phyloP scores from a whole-genome alignment of 768 basidiomycete species.

The Tylopilus subfusipes region DNA sequence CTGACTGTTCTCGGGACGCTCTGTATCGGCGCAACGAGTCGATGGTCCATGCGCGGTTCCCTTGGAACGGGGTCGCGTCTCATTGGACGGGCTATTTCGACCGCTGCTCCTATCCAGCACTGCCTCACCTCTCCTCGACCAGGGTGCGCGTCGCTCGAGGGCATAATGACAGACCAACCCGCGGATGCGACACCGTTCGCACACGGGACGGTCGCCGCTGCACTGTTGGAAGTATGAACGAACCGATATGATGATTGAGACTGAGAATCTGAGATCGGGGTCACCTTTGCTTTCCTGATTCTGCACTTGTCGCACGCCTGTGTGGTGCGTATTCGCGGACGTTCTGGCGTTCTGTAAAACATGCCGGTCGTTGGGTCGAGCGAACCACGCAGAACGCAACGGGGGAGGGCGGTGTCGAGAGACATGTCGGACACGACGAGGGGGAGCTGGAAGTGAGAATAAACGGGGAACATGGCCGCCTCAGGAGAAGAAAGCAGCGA shows the following conservation, averaged over 20 bases:
- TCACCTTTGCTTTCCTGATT: conserved; percentile 68
- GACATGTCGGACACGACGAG: conserved; percentile 1
- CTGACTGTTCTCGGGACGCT: neutral
- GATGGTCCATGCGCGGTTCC: neutral
- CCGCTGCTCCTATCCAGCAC: conserved; percentile 2
- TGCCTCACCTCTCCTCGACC: neutral
- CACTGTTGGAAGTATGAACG: conserved; percentile 50
- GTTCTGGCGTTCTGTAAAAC: conserved; percentile 61
- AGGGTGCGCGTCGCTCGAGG: conserved; percentile 45
- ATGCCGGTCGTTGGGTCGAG: conserved; percentile 64
- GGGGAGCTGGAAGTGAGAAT: neutral
- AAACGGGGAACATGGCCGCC: neutral
- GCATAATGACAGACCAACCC: conserved; percentile 65
- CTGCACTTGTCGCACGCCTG: conserved; percentile 78
- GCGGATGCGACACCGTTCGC: conserved; percentile 58
- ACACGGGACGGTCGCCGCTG: conserved; percentile 66
- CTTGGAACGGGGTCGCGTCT: neutral
- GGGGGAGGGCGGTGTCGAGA: conserved; percentile 9
- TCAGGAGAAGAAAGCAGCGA: neutral
- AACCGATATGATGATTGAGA: neutral
- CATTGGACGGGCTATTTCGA: neutral
- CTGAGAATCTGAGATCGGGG: conserved; percentile 8
- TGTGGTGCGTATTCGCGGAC: conserved; percentile 62
- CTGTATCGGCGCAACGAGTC: neutral
- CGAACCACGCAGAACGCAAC: conserved; percentile 49